A percentile compares a stretch with the other conserved stretches of the same genome.
Evolutionary conservation across 2,329 filamentous ascomycete genomes (phyloP).

Genomic region (Diaporthe batatas): DNA sequence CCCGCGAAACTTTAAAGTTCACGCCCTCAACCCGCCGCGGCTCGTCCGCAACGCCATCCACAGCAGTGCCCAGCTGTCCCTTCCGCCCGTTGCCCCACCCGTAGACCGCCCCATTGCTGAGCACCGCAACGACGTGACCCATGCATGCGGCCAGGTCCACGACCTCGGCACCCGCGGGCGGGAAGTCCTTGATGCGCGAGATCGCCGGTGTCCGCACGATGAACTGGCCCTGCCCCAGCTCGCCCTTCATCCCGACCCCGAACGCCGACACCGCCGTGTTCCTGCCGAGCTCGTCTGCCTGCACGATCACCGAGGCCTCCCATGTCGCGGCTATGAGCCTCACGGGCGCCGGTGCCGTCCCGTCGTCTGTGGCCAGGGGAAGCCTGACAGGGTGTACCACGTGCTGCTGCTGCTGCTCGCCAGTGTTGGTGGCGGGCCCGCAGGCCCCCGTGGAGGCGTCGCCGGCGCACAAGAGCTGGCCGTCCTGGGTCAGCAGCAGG

Average conservation of each 20-base stretch:
- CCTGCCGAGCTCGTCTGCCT: slow-evolving; percentile 57
- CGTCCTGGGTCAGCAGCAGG: slow-evolving; percentile 73
- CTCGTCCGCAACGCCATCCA: slow-evolving; percentile 62
- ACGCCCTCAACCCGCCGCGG: slow-evolving; percentile 73
- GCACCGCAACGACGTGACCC: slow-evolving; percentile 80
- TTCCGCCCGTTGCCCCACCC: slow-evolving; percentile 93
- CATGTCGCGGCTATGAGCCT: slow-evolving; percentile 78
- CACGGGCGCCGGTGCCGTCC: slow-evolving; percentile 44
- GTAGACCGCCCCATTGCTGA: slow-evolving; percentile 82
- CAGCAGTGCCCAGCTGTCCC: slow-evolving; percentile 79
- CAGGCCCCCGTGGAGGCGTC: slow-evolving; percentile 69
- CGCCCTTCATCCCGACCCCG: slow-evolving; percentile 78
- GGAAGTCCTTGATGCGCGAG: slow-evolving; percentile 70
- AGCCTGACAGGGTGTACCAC: slow-evolving; percentile 22
- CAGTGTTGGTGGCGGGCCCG: slow-evolving; percentile 52
- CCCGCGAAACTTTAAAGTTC: slow-evolving; percentile 74
- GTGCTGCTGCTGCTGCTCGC: not conserved
- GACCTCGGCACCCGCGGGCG: slow-evolving; percentile 70
- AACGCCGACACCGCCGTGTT: slow-evolving; percentile 70
- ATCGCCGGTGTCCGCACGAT: slow-evolving; percentile 63
- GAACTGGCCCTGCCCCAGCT: slow-evolving; percentile 74
- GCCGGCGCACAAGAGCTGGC: slow-evolving; percentile 75
- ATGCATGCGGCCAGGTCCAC: slow-evolving; percentile 79
- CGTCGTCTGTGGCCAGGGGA: not conserved
- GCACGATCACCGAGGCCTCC: slow-evolving; percentile 77